These are phyloP conservation scores for Nakaseomyces kungkrabaensis DNA, from an alignment of 1,139 yeast species.

Conservation along the genomic window DNA sequence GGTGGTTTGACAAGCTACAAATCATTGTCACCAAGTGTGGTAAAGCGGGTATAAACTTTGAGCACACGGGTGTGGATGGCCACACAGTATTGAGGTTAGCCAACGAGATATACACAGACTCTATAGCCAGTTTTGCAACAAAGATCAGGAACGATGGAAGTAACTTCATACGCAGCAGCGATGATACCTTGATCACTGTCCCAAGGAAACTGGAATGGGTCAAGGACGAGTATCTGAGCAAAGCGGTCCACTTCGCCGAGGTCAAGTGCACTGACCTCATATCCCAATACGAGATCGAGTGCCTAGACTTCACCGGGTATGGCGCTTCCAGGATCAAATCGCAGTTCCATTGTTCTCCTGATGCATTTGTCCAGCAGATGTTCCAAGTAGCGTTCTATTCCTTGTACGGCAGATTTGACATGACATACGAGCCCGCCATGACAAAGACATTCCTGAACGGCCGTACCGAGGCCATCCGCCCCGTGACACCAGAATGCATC, in stretches of 20 bases:
- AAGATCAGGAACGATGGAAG: constrained; percentile 34
- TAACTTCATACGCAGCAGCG: too few relatives aligned
- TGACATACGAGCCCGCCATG: constrained; percentile 95
- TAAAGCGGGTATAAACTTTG: constrained; percentile 87
- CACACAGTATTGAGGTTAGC: constrained; percentile 86
- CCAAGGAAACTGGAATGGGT: constrained; percentile 90
- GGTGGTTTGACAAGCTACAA: constrained; percentile 93
- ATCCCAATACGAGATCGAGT: constrained; percentile 80
- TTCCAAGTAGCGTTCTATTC: constrained; percentile 91
- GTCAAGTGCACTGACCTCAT: constrained; percentile 80
- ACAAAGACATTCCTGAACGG: constrained; percentile 81
- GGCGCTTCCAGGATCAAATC: constrained; percentile 68
- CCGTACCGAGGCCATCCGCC: constrained; percentile 85
- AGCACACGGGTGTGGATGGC: constrained; percentile 94
- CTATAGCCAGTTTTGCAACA: constrained; percentile 77
- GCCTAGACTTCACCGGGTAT: constrained; percentile 62
- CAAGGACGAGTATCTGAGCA: constrained; percentile 62
- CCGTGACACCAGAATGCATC: constrained; percentile 73
- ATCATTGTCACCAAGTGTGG: constrained; percentile 82
- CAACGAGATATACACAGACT: constrained; percentile 83
- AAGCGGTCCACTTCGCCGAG: constrained; percentile 83
- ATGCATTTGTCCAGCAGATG: constrained; percentile 90
- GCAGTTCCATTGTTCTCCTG: constrained; percentile 81
- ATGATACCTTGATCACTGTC: constrained; percentile 38
- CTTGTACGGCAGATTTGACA: constrained; percentile 82